Evolutionary conservation across 257 asterid species (phyloP), one percentile per base, ranked within the genome.

Genomic region (Misopates orontium): DNA sequence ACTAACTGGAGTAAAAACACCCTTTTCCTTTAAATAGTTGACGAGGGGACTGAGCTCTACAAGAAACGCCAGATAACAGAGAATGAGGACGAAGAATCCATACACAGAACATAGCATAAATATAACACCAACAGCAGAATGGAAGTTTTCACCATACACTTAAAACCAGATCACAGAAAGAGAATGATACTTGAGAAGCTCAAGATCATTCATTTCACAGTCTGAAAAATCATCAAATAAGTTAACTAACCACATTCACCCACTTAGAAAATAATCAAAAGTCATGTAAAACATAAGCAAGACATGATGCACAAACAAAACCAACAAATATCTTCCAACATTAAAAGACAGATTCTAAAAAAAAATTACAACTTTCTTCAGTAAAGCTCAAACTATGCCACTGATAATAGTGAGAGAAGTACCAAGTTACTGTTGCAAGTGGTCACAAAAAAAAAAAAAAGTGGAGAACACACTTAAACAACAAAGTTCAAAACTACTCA

Each of bases 351-450:
- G 55, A 44, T 71, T 40, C 53, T 36, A 72, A 68, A 65, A 47
- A 47, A 36, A 36, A 36, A 36, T 51, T 32, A 32, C 68, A 65
- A 73, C 64, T 68, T 68, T 32, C 44, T 45, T 22, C 55, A 57
- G 59, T 41, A 56, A 71, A 54, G 58, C 71, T 58, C 25, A 47
- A 23, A 61, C 3, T 52, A 48, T 23, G 66, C 28, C 66, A 54
- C 41, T 8, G 20, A 57, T 39, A 55, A 52, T 49, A 67, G 58
- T 68, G 60, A 41, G 36, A 7, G n/a, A 66, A 72, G 69, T 36
- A 36, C 62, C 68, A 58, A 67, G 70, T 25, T 51, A 73, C 81
- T 56, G 22, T 67, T 51, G 64, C 68, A 73, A 74, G 79, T 68
- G 72, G 72, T 60, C 47, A 62, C 49, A 64, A 70, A n/a, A n/a